phyloP scores from a whole-genome alignment of 129 eudicot genomes.

The Artemisia argyi region DNA sequence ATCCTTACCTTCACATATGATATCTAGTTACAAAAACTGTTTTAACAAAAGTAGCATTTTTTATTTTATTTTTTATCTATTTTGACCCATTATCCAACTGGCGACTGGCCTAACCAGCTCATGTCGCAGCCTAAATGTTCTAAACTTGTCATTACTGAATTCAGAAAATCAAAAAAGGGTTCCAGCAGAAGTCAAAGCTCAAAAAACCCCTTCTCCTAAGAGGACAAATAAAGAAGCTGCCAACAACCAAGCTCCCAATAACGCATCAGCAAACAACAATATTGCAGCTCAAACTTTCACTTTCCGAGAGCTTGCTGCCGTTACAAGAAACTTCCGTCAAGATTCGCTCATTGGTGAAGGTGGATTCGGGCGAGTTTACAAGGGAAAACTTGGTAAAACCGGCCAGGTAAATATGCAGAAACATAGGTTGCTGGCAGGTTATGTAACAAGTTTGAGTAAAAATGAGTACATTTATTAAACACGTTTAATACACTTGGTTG shows the following conservation, averaged over 20 bases:
- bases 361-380: constrained; percentile 92
- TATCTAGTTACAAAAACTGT: too few relatives aligned
- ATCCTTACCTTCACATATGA: too few relatives aligned
- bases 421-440: not conserved
- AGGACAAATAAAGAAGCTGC: constrained; percentile 27
- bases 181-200: constrained; percentile 23
- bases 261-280: constrained; percentile 34
- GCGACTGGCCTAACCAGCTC: not conserved
- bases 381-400: constrained; percentile 58
- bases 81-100: not conserved
- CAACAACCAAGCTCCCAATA: constrained; percentile 26
- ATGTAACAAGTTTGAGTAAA: not conserved
- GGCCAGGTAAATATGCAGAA: constrained; percentile 59
- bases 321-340: constrained; percentile 79
- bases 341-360: constrained; percentile 90
- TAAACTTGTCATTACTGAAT: not conserved
- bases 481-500: not conserved
- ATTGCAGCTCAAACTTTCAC: constrained; percentile 88
- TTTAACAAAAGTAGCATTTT: not conserved
- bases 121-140: not conserved
- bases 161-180: constrained; percentile 25
- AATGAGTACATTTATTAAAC: not conserved
- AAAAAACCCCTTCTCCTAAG: constrained; percentile 22
- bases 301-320: constrained; percentile 75
- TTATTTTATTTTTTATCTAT: not conserved